Evolutionary conservation across 1,284 basidiomycete genomes (phyloP).

Genomic region (Ganoderma meredithae): DNA sequence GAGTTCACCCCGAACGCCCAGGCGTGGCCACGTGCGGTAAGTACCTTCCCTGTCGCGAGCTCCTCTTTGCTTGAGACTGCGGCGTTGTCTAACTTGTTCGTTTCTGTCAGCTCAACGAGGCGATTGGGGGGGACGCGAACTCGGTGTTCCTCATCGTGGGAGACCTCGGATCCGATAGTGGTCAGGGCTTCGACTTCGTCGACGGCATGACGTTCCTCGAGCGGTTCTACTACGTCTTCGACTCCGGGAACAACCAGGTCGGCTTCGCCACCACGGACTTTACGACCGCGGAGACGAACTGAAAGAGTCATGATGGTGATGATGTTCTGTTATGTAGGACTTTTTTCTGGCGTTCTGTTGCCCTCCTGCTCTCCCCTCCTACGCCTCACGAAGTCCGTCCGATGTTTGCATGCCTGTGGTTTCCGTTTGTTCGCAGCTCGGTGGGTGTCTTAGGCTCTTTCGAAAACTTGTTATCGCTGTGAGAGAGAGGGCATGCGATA

Average conservation of each 20-base stretch:
- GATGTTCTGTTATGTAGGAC: neutral
- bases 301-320: neutral
- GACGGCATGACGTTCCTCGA: conserved; percentile 50
- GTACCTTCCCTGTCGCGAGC: neutral
- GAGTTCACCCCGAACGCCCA: conserved; percentile 61
- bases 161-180: conserved; percentile 35
- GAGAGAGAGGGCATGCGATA: neutral
- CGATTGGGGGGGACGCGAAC: conserved; percentile 38
- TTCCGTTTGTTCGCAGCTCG: neutral
- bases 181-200: conserved; percentile 42
- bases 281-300: conserved; percentile 51
- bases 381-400: too few relatives aligned
- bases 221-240: conserved; percentile 73
- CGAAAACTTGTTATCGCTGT: neutral
- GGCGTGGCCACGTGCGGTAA: conserved; percentile 51
- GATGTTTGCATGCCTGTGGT: neutral
- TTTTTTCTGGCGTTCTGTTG: neutral
- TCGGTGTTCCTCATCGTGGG: conserved; percentile 40
- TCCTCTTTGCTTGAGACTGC: too few relatives aligned
- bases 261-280: conserved; percentile 54
- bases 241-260: conserved; percentile 56
- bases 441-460: neutral
- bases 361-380: too few relatives aligned
- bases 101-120: conserved; percentile 42
- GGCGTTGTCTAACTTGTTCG: too few relatives aligned